These are phyloP conservation scores for Aspergillus indologenus DNA, from an alignment of 495 filamentous ascomycete genomes.

Conservation along the genomic window DNA sequence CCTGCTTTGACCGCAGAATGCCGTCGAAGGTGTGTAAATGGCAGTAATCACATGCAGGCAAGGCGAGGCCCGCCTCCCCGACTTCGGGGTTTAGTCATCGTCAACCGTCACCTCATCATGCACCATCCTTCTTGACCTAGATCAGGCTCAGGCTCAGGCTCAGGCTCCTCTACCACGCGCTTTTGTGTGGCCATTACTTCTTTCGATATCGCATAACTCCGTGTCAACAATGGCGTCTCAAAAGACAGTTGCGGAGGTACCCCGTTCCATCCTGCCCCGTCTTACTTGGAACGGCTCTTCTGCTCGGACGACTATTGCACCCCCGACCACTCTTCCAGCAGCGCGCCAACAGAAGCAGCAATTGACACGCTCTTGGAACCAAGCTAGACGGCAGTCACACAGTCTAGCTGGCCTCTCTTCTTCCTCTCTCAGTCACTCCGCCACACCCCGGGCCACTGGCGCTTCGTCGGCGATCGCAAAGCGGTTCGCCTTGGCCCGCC, in stretches of 20 bases:
- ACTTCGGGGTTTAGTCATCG: conserved; percentile 6
- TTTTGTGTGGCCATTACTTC: not conserved
- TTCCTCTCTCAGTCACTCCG: conserved; percentile 23
- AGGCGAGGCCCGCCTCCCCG: not conserved
- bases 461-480: conserved; percentile 24
- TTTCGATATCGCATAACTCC: not conserved
- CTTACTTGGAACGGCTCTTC: conserved; percentile 45
- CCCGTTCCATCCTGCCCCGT: conserved; percentile 42
- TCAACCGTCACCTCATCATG: not conserved
- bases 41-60: not conserved
- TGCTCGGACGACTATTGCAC: conserved; percentile 32
- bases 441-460: conserved; percentile 17
- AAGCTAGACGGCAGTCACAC: conserved; percentile 26
- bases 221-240: conserved; percentile 30
- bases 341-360: conserved; percentile 23
- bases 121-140: too few relatives aligned
- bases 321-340: conserved; percentile 30
- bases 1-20: too few relatives aligned
- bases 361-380: conserved; percentile 23
- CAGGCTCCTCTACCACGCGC: not conserved
- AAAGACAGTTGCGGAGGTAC: conserved; percentile 39
- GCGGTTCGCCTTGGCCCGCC: conserved; percentile 16
- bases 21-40: too few relatives aligned
- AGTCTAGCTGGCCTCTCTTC: conserved; percentile 13
- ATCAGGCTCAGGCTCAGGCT: too few relatives aligned